These are phyloP conservation scores for Halophytophthora batemanensis DNA, from an alignment of 352 stramenopile genomes.

Conservation along the genomic window DNA sequence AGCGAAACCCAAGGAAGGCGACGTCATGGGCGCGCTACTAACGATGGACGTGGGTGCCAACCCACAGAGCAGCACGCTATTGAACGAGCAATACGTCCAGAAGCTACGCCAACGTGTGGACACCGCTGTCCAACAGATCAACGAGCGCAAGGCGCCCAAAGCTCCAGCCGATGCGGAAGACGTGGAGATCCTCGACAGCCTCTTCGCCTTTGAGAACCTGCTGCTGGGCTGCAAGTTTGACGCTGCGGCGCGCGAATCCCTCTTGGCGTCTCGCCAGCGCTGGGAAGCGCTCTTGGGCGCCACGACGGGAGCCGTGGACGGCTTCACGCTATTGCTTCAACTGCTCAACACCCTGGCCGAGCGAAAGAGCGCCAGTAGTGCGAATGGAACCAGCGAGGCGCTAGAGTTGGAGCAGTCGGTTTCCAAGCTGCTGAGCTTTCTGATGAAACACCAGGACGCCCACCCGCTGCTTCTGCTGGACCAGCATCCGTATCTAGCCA, in stretches of 20 bases:
- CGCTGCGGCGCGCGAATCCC: slow-evolving; percentile 18
- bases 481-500: slow-evolving; percentile 47
- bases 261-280: slow-evolving; percentile 41
- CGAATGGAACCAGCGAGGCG: slow-evolving; percentile 22
- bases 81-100: slow-evolving; percentile 47
- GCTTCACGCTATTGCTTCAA: slow-evolving; percentile 51
- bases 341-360: slow-evolving; percentile 46
- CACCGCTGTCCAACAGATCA: slow-evolving; percentile 27
- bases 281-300: slow-evolving; percentile 42
- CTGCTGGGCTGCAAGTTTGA: slow-evolving; percentile 42
- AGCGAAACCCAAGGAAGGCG: slow-evolving; percentile 24
- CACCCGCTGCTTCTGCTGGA: slow-evolving; percentile 50
- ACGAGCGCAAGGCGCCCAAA: slow-evolving; percentile 23
- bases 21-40: slow-evolving; percentile 26
- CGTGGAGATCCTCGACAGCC: slow-evolving; percentile 37
- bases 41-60: slow-evolving; percentile 13
- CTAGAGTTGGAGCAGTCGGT: slow-evolving; percentile 46
- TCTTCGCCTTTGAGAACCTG: slow-evolving; percentile 53
- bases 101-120: slow-evolving; percentile 33
- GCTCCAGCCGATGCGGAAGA: slow-evolving; percentile 33
- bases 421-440: slow-evolving; percentile 26
- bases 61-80: slow-evolving; percentile 18
- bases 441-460: slow-evolving; percentile 25
- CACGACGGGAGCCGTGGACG: slow-evolving; percentile 42
- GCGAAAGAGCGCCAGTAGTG: slow-evolving; percentile 23